Percentiles rank a stretch among this genome's conserved stretches.
These are phyloP conservation scores for Verbena officinalis DNA, from an alignment of 257 asterid species.

Conservation along the genomic window DNA sequence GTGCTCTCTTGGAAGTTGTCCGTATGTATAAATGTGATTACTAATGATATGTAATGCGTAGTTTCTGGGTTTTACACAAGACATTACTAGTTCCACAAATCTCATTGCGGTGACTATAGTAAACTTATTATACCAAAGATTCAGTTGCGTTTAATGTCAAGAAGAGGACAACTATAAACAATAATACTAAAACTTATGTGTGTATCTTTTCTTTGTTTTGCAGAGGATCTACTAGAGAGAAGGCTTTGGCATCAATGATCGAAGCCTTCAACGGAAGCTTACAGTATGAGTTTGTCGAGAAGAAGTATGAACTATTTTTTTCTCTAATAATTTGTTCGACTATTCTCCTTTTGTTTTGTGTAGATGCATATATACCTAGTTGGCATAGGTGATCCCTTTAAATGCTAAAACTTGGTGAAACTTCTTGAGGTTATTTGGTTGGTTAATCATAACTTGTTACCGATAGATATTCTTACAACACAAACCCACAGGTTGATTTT, in stretches of 20 bases:
- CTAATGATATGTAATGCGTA: background rate
- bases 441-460: background rate
- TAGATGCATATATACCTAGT: background rate
- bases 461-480: background rate
- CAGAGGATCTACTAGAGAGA: constrained; percentile 95
- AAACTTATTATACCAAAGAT: background rate
- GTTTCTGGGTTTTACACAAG: too few relatives aligned
- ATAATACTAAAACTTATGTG: background rate
- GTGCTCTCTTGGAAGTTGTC: background rate
- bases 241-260: constrained; percentile 70
- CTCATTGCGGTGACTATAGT: too few relatives aligned
- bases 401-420: background rate
- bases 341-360: constrained; percentile 10
- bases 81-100: too few relatives aligned
- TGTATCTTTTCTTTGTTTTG: constrained; percentile 15
- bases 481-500: background rate
- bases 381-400: background rate
- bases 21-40: background rate
- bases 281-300: constrained; percentile 72
- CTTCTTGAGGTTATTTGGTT: background rate
- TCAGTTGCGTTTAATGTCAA: background rate
- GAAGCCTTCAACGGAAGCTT: constrained; percentile 74
- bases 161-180: background rate
- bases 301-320: constrained; percentile 47
- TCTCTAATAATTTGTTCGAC: background rate